phyloP scores from a whole-genome alignment of 495 filamentous ascomycete species.

The Pyronema domesticum region DNA sequence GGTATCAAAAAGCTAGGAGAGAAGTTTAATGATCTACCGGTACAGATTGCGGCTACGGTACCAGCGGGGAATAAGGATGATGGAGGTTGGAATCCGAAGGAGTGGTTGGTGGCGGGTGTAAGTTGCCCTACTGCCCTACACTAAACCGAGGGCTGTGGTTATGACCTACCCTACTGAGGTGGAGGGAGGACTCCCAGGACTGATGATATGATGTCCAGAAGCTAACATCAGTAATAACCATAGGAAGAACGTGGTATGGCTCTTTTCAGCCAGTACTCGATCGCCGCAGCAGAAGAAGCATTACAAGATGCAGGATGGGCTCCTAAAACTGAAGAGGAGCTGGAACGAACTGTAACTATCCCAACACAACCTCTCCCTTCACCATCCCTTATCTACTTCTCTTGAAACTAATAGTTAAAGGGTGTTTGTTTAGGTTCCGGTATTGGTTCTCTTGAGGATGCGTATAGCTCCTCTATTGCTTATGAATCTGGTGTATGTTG shows the following conservation, averaged over 20 bases:
- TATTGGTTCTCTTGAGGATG: slow-evolving; percentile 81
- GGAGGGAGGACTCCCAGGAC: slow-evolving; percentile 3
- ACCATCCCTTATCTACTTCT: neutral
- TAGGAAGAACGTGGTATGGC: slow-evolving; percentile 66
- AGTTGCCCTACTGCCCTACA: neutral
- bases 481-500: slow-evolving; percentile 53
- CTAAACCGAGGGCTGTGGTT: neutral
- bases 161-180: too few relatives aligned
- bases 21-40: slow-evolving; percentile 51
- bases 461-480: slow-evolving; percentile 62
- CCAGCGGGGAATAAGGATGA: slow-evolving; percentile 39
- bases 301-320: slow-evolving; percentile 68
- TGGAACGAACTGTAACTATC: slow-evolving; percentile 41
- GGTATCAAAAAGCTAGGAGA: slow-evolving; percentile 57
- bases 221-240: too few relatives aligned
- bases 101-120: slow-evolving; percentile 53
- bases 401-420: slow-evolving; percentile 18
- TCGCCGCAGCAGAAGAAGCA: slow-evolving; percentile 75
- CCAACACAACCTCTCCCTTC: neutral
- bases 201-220: neutral
- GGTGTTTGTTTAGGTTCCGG: slow-evolving; percentile 91
- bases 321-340: slow-evolving; percentile 41
- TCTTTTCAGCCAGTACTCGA: slow-evolving; percentile 76
- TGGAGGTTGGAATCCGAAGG: slow-evolving; percentile 52
- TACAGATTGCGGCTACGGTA: slow-evolving; percentile 68